Conservation (phyloP, 805 yeast species). For the Nakazawaea ishiwadae region DNA sequence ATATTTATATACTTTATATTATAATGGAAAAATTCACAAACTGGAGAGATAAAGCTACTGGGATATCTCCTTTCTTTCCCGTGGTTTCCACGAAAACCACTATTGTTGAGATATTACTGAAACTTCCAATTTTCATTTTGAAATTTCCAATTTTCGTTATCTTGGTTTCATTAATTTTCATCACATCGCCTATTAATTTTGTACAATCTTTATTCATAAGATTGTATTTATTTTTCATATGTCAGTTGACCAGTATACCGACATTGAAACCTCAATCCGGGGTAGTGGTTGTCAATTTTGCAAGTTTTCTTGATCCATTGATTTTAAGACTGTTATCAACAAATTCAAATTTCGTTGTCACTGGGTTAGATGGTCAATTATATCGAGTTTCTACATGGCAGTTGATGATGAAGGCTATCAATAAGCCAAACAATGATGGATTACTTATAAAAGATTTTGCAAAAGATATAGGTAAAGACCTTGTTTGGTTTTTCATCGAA, state of each 20-base stretch:
- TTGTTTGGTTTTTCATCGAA: constrained; percentile 61
- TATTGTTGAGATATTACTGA: neutral
- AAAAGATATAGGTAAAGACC: constrained; percentile 33
- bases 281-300: constrained; percentile 50
- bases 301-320: constrained; percentile 55
- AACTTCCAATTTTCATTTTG: constrained; percentile 16
- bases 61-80: constrained; percentile 88
- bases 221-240: constrained; percentile 27
- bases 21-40: constrained; percentile 77
- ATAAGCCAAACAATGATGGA: constrained; percentile 12
- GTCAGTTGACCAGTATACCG: constrained; percentile 22
- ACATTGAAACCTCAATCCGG: constrained; percentile 23
- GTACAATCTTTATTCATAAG: constrained; percentile 16
- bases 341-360: constrained; percentile 25
- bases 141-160: constrained; percentile 26
- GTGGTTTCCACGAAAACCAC: constrained; percentile 14
- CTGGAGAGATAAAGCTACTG: constrained; percentile 89
- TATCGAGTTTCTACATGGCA: constrained; percentile 26
- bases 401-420: constrained; percentile 6
- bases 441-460: constrained; percentile 1
- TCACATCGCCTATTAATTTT: constrained; percentile 17
- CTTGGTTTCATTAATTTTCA: constrained; percentile 16
- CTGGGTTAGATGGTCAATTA: constrained; percentile 30
- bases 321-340: constrained; percentile 19
- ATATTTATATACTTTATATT: neutral